Conservation (phyloP, 2,329 filamentous ascomycete species). For the Zalaria obscura region DNA sequence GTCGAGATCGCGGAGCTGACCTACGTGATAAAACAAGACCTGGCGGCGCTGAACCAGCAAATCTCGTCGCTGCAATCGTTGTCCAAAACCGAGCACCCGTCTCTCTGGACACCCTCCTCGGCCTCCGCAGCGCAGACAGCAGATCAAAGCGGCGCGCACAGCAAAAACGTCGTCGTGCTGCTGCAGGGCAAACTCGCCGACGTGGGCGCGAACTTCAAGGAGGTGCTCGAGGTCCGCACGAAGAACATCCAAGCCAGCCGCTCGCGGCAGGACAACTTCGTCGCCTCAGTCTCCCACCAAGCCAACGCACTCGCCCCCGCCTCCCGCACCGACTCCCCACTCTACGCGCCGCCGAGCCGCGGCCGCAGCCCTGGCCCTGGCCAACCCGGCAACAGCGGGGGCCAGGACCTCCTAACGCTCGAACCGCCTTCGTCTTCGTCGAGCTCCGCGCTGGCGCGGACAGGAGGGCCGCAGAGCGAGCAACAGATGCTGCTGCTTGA, state of each 20-base stretch:
- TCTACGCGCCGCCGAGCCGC: constrained; percentile 54
- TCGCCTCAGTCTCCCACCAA: constrained; percentile 59
- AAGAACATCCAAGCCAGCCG: constrained; percentile 95
- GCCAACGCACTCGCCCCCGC: constrained; percentile 3
- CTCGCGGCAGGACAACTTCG: constrained; percentile 89
- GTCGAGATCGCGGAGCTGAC: constrained; percentile 96
- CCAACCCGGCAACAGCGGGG: constrained; percentile 14
- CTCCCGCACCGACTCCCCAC: constrained; percentile 27
- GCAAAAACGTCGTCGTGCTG: constrained; percentile 90
- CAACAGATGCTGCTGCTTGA: constrained; percentile 88
- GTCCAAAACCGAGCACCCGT: constrained; percentile 60
- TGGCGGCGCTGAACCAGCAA: constrained; percentile 72
- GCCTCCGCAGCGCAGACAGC: constrained; percentile 28
- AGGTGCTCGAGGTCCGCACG: constrained; percentile 87
- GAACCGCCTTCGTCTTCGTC: constrained; percentile 53
- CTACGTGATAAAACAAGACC: constrained; percentile 94
- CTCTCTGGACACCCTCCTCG: constrained; percentile 20
- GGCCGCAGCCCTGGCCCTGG: constrained; percentile 8
- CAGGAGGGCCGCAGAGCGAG: constrained; percentile 49
- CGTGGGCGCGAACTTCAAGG: constrained; percentile 91
- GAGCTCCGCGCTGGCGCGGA: constrained; percentile 28
- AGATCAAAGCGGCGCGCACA: constrained; percentile 85
- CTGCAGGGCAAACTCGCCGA: constrained; percentile 85
- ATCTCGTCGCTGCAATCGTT: constrained; percentile 72
- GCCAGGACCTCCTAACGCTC: constrained; percentile 61